Percentiles rank a stretch among this genome's conserved stretches.
Evolutionary conservation across 2,329 filamentous ascomycete genomes (phyloP).

Genomic region (Podosphaera aphanis): DNA sequence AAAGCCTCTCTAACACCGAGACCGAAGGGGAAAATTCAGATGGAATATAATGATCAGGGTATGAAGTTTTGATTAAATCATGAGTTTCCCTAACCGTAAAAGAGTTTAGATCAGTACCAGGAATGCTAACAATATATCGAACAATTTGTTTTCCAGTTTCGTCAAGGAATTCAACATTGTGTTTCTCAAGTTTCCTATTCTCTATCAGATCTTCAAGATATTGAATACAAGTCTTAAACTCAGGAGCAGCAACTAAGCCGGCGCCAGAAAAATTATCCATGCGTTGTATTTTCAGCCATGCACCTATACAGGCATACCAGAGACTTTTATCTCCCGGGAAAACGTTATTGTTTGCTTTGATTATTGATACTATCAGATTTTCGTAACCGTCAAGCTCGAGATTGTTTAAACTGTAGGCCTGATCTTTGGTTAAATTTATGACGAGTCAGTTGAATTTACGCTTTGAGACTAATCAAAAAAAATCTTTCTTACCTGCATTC

Average conservation of each 20-base stretch:
- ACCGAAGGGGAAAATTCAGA: constrained; percentile 9
- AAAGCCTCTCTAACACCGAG: constrained; percentile 6
- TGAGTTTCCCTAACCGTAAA: constrained; percentile 7
- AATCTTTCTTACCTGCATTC: neutral
- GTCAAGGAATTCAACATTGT: constrained; percentile 5
- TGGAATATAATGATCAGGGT: constrained; percentile 13
- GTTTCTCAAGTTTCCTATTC: constrained; percentile 5
- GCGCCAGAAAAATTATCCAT: neutral
- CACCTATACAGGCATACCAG: constrained; percentile 12
- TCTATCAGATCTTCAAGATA: constrained; percentile 10
- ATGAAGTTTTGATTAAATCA: constrained; percentile 5
- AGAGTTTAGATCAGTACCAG: constrained; percentile 4
- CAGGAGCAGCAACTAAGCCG: constrained; percentile 3
- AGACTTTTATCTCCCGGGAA: constrained; percentile 13
- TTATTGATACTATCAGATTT: constrained; percentile 6
- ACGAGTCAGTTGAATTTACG: neutral
- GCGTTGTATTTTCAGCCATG: constrained; percentile 10
- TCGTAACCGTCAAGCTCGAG: constrained; percentile 2
- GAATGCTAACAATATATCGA: constrained; percentile 6
- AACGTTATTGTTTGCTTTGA: constrained; percentile 8
- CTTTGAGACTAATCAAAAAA: neutral
- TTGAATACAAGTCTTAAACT: constrained; percentile 9
- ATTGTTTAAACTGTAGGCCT: neutral
- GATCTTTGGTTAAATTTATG: neutral
- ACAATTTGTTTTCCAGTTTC: constrained; percentile 3